Evolutionary conservation across 345 rosid species (phyloP), one percentile per base, ranked within the genome.

Genomic region (Pseudoturritis turrita): DNA sequence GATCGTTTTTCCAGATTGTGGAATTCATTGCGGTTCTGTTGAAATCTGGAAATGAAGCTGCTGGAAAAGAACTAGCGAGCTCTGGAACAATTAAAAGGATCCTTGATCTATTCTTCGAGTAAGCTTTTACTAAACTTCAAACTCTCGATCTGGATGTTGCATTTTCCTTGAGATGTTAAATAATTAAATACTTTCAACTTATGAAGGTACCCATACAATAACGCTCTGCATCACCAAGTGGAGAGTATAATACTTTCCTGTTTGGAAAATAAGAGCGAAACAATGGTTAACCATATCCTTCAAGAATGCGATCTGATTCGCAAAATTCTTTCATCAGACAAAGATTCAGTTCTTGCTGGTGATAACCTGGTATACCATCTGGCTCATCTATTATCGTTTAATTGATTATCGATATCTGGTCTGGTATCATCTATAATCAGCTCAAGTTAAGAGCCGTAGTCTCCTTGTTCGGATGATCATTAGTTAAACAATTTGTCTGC

Each of bases 21-120:
- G 99, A 96, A 83, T 90, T 92, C 87, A 92, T 92, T 80, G 96
- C 92, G 4, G 96, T 96, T 79, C 82, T 96, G 55, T 79, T 96
- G 80, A 88, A 82, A 79, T 77, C 87, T 51, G 82, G 94, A 63
- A 88, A 90, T 85, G 97, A 89, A 77, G 86, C 89, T 74, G 88
- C 96, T 19, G 92, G 86, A 72, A 72, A 71, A 78, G 97, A 96
- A 78, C 82, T 96, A 81, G 83, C 88, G 52, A 79, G 79, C 79
- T 92, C 99, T 7, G 94, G 91, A 79, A 92, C 94, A 75, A 70
- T 76, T 15, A 83, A 81, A 78, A 78, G 96, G 65, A 80, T 91
- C 58, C 78, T 95, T 65, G 90, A 88, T 75, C 86, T 93, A 39
- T 89, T 93, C 80, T 90, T 93, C 44, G 90, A 89, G 98, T 93